These are phyloP conservation scores for Salicornia ramosissima DNA, from an alignment of 148 eudicot genomes.

Conservation along the genomic window DNA sequence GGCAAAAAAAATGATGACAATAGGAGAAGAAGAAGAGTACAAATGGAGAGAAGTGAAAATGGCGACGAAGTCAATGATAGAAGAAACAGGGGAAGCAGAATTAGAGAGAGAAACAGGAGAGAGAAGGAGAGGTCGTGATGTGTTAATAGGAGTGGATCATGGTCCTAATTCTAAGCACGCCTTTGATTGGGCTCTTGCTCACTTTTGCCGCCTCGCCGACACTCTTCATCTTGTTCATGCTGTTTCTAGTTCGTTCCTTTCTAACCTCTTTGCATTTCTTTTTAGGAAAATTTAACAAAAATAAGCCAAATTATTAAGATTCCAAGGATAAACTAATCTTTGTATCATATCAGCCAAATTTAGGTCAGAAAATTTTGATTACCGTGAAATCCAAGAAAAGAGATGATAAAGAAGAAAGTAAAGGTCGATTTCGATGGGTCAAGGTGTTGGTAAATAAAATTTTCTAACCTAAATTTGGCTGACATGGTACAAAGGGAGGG, in stretches of 20 bases:
- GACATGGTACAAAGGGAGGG: no score
- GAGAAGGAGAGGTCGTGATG: constrained; percentile 62
- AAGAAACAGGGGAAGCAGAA: constrained; percentile 45
- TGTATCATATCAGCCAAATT: no score
- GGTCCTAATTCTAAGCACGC: constrained; percentile 85
- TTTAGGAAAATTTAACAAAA: no score
- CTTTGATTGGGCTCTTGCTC: constrained; percentile 70
- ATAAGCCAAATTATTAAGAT: no score
- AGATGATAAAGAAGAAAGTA: no score
- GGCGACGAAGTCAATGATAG: constrained; percentile 49
- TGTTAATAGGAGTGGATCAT: constrained; percentile 70
- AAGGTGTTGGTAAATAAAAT: no score
- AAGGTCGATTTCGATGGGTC: no score
- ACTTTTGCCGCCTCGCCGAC: constrained; percentile 58
- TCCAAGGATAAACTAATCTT: no score
- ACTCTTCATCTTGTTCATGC: constrained; percentile 71
- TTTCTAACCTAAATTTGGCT: no score
- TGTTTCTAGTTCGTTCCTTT: constrained; percentile 44
- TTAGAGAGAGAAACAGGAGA: constrained; percentile 64
- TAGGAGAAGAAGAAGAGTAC: constrained; percentile 42
- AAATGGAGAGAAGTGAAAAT: constrained; percentile 52
- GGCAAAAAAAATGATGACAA: constrained; percentile 30
- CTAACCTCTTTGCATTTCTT: no score
- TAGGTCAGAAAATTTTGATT: no score
- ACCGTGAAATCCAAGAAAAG: no score